These are phyloP conservation scores for Fraxinus xanthoxyloides DNA, from an alignment of 305 asterid species.

Conservation along the genomic window DNA sequence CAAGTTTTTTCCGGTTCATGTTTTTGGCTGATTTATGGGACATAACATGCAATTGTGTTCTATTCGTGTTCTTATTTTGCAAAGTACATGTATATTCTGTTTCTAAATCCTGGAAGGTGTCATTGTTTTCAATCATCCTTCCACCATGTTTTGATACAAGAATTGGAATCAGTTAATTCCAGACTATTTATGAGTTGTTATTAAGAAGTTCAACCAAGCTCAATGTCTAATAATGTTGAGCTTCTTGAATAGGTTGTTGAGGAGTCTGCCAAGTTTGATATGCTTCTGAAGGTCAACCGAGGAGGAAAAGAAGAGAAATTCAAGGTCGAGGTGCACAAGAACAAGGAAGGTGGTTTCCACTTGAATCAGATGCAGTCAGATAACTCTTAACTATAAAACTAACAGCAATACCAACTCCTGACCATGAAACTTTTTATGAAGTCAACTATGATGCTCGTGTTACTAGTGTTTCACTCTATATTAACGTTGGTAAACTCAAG, in stretches of 20 bases:
- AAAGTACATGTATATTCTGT: not conserved
- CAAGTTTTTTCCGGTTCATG: not conserved
- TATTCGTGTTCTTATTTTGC: not conserved
- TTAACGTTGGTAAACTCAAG: not conserved
- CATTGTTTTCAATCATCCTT: not conserved
- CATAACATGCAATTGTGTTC: not conserved
- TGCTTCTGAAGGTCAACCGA: slow-evolving; percentile 75
- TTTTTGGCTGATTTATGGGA: not conserved
- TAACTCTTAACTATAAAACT: slow-evolving; percentile 28
- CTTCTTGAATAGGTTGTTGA: slow-evolving; percentile 48
- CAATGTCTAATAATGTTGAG: not conserved
- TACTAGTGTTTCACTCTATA: not conserved
- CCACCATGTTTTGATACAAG: not conserved
- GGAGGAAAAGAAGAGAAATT: slow-evolving; percentile 74
- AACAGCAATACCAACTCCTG: not conserved
- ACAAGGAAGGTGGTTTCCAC: slow-evolving; percentile 59
- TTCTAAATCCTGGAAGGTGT: not conserved
- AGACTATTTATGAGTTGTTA: not conserved
- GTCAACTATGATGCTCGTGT: not conserved
- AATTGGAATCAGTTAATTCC: not conserved
- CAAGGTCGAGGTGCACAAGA: slow-evolving; percentile 79
- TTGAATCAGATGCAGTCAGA: slow-evolving; percentile 61
- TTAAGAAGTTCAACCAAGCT: not conserved
- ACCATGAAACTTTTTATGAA: not conserved
- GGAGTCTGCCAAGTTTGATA: slow-evolving; percentile 57